A percentile compares a stretch with the other conserved stretches of the same genome.
These are phyloP conservation scores for Amaranthus cruentus DNA, from an alignment of 148 eudicot species.

Conservation along the genomic window DNA sequence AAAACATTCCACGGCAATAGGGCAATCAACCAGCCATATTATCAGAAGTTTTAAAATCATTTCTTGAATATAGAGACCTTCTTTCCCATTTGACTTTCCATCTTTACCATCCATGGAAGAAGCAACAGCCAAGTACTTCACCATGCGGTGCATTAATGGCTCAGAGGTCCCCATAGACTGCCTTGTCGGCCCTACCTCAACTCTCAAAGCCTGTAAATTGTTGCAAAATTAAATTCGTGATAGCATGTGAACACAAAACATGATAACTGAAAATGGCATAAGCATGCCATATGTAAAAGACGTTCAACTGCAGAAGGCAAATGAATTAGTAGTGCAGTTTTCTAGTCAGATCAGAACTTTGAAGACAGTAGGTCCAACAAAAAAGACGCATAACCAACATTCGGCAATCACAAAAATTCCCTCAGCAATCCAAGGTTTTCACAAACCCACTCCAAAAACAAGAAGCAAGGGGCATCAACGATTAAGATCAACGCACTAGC, in stretches of 20 bases:
- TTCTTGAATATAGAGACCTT: slow-evolving; percentile 49
- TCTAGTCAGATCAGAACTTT: background rate
- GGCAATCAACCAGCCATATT: slow-evolving; percentile 77
- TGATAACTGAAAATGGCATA: background rate
- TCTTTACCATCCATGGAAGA: slow-evolving; percentile 71
- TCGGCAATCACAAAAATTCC: background rate
- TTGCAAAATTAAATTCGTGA: background rate
- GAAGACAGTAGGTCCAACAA: background rate
- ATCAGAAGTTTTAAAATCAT: slow-evolving; percentile 74
- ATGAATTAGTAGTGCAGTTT: too few relatives aligned
- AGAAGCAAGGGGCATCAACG: too few relatives aligned
- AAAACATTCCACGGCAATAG: slow-evolving; percentile 74
- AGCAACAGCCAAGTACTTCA: slow-evolving; percentile 88
- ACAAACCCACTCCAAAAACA: background rate
- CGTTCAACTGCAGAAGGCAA: background rate
- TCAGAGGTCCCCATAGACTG: slow-evolving; percentile 66
- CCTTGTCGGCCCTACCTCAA: slow-evolving; percentile 70
- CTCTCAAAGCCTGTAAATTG: slow-evolving; percentile 60
- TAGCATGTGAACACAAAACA: background rate
- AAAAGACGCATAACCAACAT: background rate
- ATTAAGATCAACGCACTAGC: too few relatives aligned
- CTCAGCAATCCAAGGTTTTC: background rate
- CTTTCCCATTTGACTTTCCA: slow-evolving; percentile 48
- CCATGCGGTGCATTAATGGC: slow-evolving; percentile 91
- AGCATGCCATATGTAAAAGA: background rate